Evolutionary conservation across 768 basidiomycete species (phyloP).

Genomic region (Lyophyllum decastes): DNA sequence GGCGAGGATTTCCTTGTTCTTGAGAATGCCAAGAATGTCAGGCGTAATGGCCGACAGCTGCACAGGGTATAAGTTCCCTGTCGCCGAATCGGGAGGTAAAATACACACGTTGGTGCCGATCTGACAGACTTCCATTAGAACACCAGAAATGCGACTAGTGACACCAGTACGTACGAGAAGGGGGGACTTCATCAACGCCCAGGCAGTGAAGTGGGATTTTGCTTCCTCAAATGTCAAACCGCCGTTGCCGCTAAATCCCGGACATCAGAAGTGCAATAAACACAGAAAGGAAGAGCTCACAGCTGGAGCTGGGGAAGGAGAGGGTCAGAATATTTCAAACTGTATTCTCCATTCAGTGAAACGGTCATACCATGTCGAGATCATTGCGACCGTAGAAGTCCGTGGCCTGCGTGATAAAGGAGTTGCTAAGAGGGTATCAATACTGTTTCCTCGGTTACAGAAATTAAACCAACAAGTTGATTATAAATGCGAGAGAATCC

Average conservation of each 20-base stretch:
- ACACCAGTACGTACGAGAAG: conserved; percentile 38
- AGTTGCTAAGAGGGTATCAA: conserved; percentile 44
- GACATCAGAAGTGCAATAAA: not conserved
- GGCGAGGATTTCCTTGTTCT: conserved; percentile 63
- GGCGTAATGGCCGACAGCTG: conserved; percentile 47
- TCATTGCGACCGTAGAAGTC: conserved; percentile 72
- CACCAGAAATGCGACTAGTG: conserved; percentile 1
- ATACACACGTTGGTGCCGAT: conserved; percentile 14
- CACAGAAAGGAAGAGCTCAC: conserved; percentile 27
- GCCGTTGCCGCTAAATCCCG: conserved; percentile 58
- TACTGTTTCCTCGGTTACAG: not conserved
- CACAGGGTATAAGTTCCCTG: not conserved
- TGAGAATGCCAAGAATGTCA: conserved; percentile 56
- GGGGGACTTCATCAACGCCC: conserved; percentile 69
- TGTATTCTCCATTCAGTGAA: not conserved
- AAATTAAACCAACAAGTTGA: conserved; percentile 49
- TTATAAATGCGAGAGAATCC: conserved; percentile 55
- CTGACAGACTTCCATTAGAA: not conserved
- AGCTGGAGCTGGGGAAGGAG: conserved; percentile 48
- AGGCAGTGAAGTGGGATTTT: conserved; percentile 72
- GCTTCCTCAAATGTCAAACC: conserved; percentile 59
- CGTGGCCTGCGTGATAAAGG: conserved; percentile 63
- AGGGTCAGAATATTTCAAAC: conserved; percentile 4
- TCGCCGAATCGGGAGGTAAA: not conserved
- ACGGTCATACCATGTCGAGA: conserved; percentile 55